These are phyloP conservation scores for Venturia pyrina DNA, from an alignment of 2,329 filamentous ascomycete genomes.

Conservation along the genomic window DNA sequence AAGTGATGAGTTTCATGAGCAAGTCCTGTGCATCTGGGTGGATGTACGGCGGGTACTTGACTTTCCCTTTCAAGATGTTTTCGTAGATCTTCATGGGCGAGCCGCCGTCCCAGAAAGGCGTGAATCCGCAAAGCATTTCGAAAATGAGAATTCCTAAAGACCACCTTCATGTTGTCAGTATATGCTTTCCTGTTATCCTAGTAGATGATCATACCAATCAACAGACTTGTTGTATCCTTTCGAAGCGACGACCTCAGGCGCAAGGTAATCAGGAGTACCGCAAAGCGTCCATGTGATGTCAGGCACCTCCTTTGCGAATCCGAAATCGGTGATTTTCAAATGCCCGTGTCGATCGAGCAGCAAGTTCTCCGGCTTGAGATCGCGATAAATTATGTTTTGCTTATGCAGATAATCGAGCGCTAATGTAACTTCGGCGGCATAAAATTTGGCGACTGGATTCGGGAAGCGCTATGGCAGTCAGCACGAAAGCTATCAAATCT, in stretches of 20 bases:
- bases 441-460: conserved; percentile 98
- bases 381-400: conserved; percentile 94
- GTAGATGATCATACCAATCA: conserved; percentile 64
- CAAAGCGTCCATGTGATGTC: conserved; percentile 99
- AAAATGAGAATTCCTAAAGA: conserved; percentile 96
- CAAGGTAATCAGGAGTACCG: conserved; percentile 93
- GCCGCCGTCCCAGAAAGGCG: conserved; percentile 96
- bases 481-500: neutral
- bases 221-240: conserved; percentile 99
- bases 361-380: conserved; percentile 91
- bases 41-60: conserved; percentile 95
- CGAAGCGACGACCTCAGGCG: conserved; percentile 95
- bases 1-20: conserved; percentile 84
- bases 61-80: conserved; percentile 89
- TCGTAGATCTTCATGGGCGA: conserved; percentile 99
- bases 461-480: conserved; percentile 68
- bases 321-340: conserved; percentile 96
- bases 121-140: conserved; percentile 98
- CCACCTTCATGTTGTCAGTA: conserved; percentile 56
- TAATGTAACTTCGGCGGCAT: conserved; percentile 91
- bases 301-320: conserved; percentile 94
- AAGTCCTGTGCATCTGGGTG: conserved; percentile 90
- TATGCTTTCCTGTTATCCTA: conserved; percentile 1
- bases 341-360: conserved; percentile 87
- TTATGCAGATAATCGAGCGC: conserved; percentile 92